Evolutionary conservation across 2,329 filamentous ascomycete species (phyloP).

Genomic region (Microdochium nivale): DNA sequence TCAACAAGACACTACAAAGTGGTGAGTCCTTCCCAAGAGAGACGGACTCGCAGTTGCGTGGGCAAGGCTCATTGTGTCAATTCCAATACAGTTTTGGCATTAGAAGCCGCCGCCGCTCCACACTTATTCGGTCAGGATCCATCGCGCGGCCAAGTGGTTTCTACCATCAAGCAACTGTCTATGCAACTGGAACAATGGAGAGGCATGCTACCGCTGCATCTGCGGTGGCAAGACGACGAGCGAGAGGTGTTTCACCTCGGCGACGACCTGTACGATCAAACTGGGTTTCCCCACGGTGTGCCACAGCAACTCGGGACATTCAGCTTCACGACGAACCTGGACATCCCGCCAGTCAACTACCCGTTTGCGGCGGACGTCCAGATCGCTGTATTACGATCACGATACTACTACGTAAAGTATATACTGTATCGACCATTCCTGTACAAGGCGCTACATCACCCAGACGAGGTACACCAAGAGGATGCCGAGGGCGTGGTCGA

Average conservation of each 20-base stretch:
- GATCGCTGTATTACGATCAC: slow-evolving; percentile 45
- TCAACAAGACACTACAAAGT: slow-evolving; percentile 42
- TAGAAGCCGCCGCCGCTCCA: neutral
- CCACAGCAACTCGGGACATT: slow-evolving; percentile 15
- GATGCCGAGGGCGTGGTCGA: slow-evolving; percentile 46
- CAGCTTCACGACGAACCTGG: slow-evolving; percentile 39
- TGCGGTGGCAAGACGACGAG: slow-evolving; percentile 50
- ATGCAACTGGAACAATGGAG: slow-evolving; percentile 50
- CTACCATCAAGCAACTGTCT: slow-evolving; percentile 40
- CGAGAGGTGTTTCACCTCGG: slow-evolving; percentile 27
- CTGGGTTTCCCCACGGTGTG: neutral
- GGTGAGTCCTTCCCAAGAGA: slow-evolving; percentile 27
- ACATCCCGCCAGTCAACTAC: slow-evolving; percentile 33
- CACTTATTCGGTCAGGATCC: slow-evolving; percentile 3
- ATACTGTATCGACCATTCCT: slow-evolving; percentile 49
- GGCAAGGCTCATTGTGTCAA: neutral
- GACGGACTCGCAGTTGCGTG: neutral
- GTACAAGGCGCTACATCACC: slow-evolving; percentile 51
- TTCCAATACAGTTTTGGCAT: neutral
- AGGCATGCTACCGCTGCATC: slow-evolving; percentile 39
- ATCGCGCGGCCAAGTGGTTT: slow-evolving; percentile 12
- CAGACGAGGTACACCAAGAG: slow-evolving; percentile 41
- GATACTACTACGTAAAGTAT: slow-evolving; percentile 51
- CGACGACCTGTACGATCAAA: slow-evolving; percentile 10
- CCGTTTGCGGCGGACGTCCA: slow-evolving; percentile 47